Conservation (phyloP, 768 basidiomycete genomes). For the Suillus alpinus region DNA sequence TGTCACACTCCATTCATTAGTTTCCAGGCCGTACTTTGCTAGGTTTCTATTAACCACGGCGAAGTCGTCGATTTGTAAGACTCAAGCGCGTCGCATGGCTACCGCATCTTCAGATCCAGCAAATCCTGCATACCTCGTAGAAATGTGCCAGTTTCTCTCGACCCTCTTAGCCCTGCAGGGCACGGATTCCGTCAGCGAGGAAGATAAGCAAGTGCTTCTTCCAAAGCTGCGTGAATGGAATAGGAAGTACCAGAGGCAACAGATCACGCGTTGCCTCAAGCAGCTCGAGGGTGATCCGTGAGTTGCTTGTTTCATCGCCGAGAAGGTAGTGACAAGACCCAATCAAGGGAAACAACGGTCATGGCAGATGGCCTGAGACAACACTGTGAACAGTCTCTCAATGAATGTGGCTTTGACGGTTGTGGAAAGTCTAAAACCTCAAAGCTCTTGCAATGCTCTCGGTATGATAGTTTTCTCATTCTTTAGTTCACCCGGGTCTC, state of each 20-base stretch:
- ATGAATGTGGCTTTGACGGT: slow-evolving; percentile 30
- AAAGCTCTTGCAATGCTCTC: slow-evolving; percentile 35
- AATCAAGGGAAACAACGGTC: slow-evolving; percentile 24
- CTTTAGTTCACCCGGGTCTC: neutral
- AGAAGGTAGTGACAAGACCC: neutral
- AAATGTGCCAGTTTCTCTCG: slow-evolving; percentile 39
- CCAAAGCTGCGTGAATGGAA: slow-evolving; percentile 34
- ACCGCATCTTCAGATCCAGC: slow-evolving; percentile 8
- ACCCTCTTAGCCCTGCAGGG: slow-evolving; percentile 41
- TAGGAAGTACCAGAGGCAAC: slow-evolving; percentile 14
- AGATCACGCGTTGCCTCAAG: slow-evolving; percentile 32
- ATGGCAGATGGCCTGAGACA: slow-evolving; percentile 29
- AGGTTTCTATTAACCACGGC: slow-evolving; percentile 34
- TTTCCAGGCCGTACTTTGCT: slow-evolving; percentile 38
- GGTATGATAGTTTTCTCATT: neutral
- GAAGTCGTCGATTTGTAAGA: slow-evolving; percentile 30
- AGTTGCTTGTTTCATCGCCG: slow-evolving; percentile 1
- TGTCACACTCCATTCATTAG: neutral
- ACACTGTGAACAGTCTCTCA: slow-evolving; percentile 28
- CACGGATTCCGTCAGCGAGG: slow-evolving; percentile 25
- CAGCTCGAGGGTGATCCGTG: slow-evolving; percentile 30
- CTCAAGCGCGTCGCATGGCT: slow-evolving; percentile 38
- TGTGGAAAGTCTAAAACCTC: slow-evolving; percentile 26
- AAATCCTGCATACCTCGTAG: slow-evolving; percentile 25
- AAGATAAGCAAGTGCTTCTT: slow-evolving; percentile 32